These are phyloP conservation scores for Lodderomyces theae DNA, from an alignment of 1,139 yeast genomes.

Conservation along the genomic window DNA sequence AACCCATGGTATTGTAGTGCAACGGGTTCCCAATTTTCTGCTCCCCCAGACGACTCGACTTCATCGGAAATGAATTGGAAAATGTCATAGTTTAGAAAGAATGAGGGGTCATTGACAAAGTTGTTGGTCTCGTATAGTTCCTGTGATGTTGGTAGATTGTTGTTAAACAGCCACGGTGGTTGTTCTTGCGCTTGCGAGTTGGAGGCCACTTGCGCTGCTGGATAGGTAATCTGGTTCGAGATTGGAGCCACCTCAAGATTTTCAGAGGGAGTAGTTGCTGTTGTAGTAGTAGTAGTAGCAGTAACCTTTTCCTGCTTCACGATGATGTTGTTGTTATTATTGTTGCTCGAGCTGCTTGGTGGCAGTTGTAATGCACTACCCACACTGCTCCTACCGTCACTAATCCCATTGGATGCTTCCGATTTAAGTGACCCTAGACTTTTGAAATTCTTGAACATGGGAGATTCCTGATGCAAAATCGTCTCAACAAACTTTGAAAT, in stretches of 20 bases:
- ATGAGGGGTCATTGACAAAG: conserved; percentile 18
- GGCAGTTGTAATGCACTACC: conserved; percentile 2
- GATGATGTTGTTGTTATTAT: neutral
- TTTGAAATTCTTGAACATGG: neutral
- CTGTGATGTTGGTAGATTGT: neutral
- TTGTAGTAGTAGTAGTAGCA: too few species aligned
- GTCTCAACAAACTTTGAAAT: conserved; percentile 8
- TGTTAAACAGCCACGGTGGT: neutral
- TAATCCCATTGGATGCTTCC: neutral
- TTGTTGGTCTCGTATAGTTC: neutral
- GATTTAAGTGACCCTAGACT: neutral
- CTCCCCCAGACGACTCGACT: conserved; percentile 14
- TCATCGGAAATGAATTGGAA: conserved; percentile 20
- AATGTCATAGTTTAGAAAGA: conserved; percentile 20
- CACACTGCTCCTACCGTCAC: neutral
- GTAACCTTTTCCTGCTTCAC: neutral
- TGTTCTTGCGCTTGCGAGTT: neutral
- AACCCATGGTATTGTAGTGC: conserved; percentile 25
- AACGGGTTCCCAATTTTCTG: conserved; percentile 19
- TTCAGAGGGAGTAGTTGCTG: too few species aligned
- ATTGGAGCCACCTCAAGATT: neutral
- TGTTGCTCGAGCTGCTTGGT: neutral
- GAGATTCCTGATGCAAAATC: conserved; percentile 1
- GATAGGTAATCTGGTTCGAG: neutral
- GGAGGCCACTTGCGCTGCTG: neutral